Evolutionary conservation across 2,329 filamentous ascomycete species (phyloP).

Genomic region (Penicillium sp.): DNA sequence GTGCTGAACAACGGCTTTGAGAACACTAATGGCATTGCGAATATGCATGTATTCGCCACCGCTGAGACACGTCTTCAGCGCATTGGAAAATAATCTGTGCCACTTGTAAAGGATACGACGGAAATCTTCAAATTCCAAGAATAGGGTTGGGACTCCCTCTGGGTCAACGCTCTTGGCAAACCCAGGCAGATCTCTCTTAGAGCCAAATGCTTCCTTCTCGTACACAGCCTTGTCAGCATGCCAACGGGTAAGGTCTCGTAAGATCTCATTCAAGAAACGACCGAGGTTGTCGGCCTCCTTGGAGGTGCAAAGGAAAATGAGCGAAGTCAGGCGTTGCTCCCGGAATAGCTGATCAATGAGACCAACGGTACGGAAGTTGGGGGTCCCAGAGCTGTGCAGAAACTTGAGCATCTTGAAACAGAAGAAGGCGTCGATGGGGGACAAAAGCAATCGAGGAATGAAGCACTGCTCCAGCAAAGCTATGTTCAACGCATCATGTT

Average conservation of each 20-base stretch:
- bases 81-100: conserved; percentile 80
- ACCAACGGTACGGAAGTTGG: conserved; percentile 84
- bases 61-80: conserved; percentile 79
- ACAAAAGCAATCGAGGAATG: conserved; percentile 82
- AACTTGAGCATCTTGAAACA: conserved; percentile 84
- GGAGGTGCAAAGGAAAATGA: conserved; percentile 88
- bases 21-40: conserved; percentile 87
- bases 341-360: conserved; percentile 84
- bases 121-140: conserved; percentile 85
- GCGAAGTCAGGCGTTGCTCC: conserved; percentile 75
- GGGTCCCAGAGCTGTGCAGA: conserved; percentile 80
- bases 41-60: conserved; percentile 96
- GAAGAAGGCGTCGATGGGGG: conserved; percentile 85
- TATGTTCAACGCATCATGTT: conserved; percentile 71
- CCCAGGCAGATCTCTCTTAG: conserved; percentile 69
- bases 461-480: conserved; percentile 87
- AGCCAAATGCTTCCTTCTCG: conserved; percentile 78
- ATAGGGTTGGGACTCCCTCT: conserved; percentile 70
- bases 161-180: conserved; percentile 76
- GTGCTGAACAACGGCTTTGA: conserved; percentile 77
- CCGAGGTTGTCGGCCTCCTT: conserved; percentile 93
- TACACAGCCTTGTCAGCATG: conserved; percentile 77
- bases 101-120: conserved; percentile 84
- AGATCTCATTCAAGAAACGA: conserved; percentile 80
- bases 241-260: conserved; percentile 82